phyloP scores from a whole-genome alignment of 116 monocot species.

The Iris pallida region DNA sequence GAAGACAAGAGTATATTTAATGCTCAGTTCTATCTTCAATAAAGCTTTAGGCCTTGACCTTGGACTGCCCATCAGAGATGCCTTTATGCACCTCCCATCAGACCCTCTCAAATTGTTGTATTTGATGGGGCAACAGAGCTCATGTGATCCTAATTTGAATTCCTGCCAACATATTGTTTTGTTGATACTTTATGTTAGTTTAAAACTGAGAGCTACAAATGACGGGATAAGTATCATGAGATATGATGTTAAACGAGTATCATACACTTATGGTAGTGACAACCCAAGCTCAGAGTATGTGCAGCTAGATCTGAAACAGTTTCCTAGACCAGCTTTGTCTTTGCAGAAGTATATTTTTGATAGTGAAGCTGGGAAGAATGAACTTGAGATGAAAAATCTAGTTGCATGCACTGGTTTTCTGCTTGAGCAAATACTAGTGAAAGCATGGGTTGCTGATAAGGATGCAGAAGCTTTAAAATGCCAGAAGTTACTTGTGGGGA shows the following conservation, averaged over 20 bases:
- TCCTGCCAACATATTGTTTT: constrained; percentile 68
- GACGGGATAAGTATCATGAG: too few species aligned
- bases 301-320: too few species aligned
- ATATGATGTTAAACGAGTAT: too few species aligned
- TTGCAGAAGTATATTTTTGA: constrained; percentile 89
- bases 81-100: constrained; percentile 46
- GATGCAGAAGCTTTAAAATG: constrained; percentile 82
- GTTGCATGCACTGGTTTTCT: constrained; percentile 72
- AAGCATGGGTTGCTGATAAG: constrained; percentile 89
- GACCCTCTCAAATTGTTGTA: constrained; percentile 78
- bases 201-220: too few species aligned
- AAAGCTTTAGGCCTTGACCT: constrained; percentile 46
- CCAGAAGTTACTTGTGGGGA: constrained; percentile 86
- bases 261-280: too few species aligned
- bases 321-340: constrained; percentile 49
- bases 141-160: constrained; percentile 42
- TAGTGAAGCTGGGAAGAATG: constrained; percentile 59
- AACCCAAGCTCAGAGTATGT: too few species aligned
- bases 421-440: too few species aligned
- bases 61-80: constrained; percentile 70
- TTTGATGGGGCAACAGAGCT: constrained; percentile 61
- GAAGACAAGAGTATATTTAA: constrained; percentile 60
- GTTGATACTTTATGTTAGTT: constrained; percentile 52
- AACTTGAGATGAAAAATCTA: constrained; percentile 71
- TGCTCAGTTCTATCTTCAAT: constrained; percentile 57